These are phyloP conservation scores for Pestalotiopsis sp. DNA, from an alignment of 2,329 filamentous ascomycete species.

Conservation along the genomic window DNA sequence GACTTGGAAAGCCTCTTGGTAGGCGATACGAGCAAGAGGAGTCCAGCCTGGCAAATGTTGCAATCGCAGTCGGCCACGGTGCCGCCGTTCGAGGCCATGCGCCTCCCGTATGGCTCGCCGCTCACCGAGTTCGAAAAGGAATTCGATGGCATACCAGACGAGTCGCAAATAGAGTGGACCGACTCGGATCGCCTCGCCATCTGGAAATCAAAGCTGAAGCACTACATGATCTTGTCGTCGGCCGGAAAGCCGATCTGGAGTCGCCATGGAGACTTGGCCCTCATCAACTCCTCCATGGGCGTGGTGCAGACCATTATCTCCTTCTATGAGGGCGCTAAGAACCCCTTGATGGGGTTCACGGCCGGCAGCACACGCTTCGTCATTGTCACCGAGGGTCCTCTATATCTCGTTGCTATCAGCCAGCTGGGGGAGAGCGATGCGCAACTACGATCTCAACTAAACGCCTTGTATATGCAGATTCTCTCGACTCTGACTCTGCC, in stretches of 20 bases:
- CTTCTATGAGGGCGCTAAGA: slow-evolving; percentile 83
- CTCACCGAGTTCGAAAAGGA: slow-evolving; percentile 74
- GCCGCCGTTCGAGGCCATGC: slow-evolving; percentile 62
- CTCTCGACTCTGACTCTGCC: slow-evolving; percentile 92
- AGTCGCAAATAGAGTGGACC: slow-evolving; percentile 40
- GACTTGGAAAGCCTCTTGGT: slow-evolving; percentile 84
- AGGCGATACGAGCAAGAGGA: slow-evolving; percentile 68
- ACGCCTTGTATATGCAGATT: slow-evolving; percentile 97
- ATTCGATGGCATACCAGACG: slow-evolving; percentile 74
- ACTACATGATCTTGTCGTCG: slow-evolving; percentile 94
- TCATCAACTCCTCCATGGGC: slow-evolving; percentile 93
- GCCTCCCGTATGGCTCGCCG: slow-evolving; percentile 44
- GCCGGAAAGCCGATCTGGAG: slow-evolving; percentile 98
- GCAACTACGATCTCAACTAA: slow-evolving; percentile 84
- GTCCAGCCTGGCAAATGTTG: slow-evolving; percentile 70
- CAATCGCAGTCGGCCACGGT: slow-evolving; percentile 63
- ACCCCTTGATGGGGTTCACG: slow-evolving; percentile 80
- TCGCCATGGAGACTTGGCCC: slow-evolving; percentile 84
- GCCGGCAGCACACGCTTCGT: slow-evolving; percentile 88
- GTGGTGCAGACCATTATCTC: slow-evolving; percentile 97
- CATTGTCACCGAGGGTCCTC: slow-evolving; percentile 78
- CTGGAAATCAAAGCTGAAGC: slow-evolving; percentile 94
- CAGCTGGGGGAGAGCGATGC: slow-evolving; percentile 88
- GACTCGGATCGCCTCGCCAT: slow-evolving; percentile 66
- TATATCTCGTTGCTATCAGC: slow-evolving; percentile 94